phyloP scores from a whole-genome alignment of 108 stramenopile species.

The Cyclostephanos tholiformis region DNA sequence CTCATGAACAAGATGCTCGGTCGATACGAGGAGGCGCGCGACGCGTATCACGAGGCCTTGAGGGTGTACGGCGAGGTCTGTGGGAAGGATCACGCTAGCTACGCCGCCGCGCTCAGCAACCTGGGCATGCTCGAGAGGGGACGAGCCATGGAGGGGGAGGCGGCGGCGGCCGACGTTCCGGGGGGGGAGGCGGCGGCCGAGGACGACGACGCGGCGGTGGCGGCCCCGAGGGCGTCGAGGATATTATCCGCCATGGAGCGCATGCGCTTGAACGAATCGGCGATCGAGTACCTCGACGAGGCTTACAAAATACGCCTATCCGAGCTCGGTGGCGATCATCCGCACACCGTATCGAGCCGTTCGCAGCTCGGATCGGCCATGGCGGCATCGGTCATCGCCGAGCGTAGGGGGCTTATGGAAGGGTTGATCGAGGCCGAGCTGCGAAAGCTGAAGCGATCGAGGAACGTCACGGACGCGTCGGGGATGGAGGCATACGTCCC shows the following conservation, averaged over 20 bases:
- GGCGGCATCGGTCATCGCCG: constrained; percentile 66
- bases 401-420: constrained; percentile 20
- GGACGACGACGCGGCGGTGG: constrained; percentile 6
- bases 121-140: constrained; percentile 77
- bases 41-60: constrained; percentile 62
- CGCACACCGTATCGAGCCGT: constrained; percentile 71
- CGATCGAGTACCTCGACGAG: constrained; percentile 77
- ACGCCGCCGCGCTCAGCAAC: constrained; percentile 82
- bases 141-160: constrained; percentile 64
- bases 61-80: constrained; percentile 70
- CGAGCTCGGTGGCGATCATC: constrained; percentile 75
- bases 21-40: constrained; percentile 61
- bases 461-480: constrained; percentile 16
- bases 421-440: constrained; percentile 57
- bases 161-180: not conserved
- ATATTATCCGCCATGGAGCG: constrained; percentile 65
- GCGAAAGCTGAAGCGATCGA: constrained; percentile 36
- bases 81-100: constrained; percentile 81
- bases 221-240: constrained; percentile 1
- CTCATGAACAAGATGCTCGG: constrained; percentile 80
- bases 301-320: constrained; percentile 73
- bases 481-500: constrained; percentile 36
- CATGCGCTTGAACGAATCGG: constrained; percentile 69
- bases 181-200: not conserved
- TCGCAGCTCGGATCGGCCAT: constrained; percentile 66